A percentile compares a stretch with the other conserved stretches of the same genome.
Conservation (phyloP, 2,329 filamentous ascomycete genomes). For the Colletotrichum lini region DNA sequence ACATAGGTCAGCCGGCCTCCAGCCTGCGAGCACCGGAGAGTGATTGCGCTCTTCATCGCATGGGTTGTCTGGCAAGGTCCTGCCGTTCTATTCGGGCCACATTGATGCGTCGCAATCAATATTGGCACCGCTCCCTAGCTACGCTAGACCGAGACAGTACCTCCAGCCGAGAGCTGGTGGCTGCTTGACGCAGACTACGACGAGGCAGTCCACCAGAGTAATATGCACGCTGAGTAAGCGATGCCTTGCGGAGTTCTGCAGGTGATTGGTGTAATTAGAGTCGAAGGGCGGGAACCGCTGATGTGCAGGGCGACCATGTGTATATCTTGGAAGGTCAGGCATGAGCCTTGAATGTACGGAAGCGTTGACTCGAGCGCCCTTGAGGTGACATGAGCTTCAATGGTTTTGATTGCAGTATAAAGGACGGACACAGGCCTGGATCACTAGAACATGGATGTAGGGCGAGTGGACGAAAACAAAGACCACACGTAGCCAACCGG, state of each 20-base stretch:
- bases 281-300: background rate
- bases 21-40: no score
- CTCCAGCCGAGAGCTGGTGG: background rate
- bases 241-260: conserved; percentile 26
- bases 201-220: background rate
- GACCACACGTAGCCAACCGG: background rate
- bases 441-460: background rate
- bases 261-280: background rate
- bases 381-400: no score
- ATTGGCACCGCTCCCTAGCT: background rate
- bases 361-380: background rate
- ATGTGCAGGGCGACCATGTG: no score
- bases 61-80: background rate
- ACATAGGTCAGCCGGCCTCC: background rate
- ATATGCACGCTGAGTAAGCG: conserved; percentile 22
- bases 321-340: no score
- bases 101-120: background rate
- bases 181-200: background rate
- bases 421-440: background rate
- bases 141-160: conserved; percentile 5
- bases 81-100: no score
- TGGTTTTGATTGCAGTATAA: no score
- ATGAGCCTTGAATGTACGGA: background rate
- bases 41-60: background rate
- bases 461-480: background rate